A percentile compares a stretch with the other conserved stretches of the same genome.
Conservation (phyloP, 2,329 filamentous ascomycete genomes). For the Aspergillus spinulosporus region DNA sequence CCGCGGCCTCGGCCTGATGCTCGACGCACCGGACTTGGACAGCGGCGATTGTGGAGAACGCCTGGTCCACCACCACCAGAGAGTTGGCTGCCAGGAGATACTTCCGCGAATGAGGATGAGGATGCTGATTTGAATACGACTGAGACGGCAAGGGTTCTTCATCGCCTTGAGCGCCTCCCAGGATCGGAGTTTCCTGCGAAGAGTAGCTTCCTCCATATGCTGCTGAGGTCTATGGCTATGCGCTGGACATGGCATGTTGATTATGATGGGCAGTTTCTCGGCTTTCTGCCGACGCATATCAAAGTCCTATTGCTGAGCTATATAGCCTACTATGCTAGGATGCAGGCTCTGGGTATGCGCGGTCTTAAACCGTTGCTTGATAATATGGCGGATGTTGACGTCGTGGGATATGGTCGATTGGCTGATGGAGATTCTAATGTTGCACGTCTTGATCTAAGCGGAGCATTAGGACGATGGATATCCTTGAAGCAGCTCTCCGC, state of each 20-base stretch:
- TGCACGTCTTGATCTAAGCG: constrained; percentile 54
- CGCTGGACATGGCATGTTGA: constrained; percentile 59
- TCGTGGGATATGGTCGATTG: constrained; percentile 22
- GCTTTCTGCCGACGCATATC: constrained; percentile 52
- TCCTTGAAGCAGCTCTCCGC: constrained; percentile 50
- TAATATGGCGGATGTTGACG: constrained; percentile 16
- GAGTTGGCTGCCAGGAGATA: constrained; percentile 44
- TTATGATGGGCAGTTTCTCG: constrained; percentile 58
- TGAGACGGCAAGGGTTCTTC: constrained; percentile 26
- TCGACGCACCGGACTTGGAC: constrained; percentile 35
- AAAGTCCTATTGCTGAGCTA: constrained; percentile 59
- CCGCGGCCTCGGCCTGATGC: constrained; percentile 42
- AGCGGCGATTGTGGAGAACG: constrained; percentile 37
- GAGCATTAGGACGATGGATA: constrained; percentile 51
- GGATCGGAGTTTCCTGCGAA: constrained; percentile 39
- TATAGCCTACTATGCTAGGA: constrained; percentile 51
- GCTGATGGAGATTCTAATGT: constrained; percentile 44
- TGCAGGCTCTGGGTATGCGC: constrained; percentile 42
- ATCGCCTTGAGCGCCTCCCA: constrained; percentile 42
- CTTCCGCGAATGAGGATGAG: constrained; percentile 1
- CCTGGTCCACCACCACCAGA: constrained; percentile 49
- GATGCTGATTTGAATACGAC: constrained; percentile 18
- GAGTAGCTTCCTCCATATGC: constrained; percentile 51
- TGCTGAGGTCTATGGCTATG: constrained; percentile 55
- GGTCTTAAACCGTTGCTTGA: constrained; percentile 54